Percentiles rank a stretch among this genome's conserved stretches.
Conservation (phyloP, 2,329 filamentous ascomycete species). For the Paecilomyces dactylethromorphus region DNA sequence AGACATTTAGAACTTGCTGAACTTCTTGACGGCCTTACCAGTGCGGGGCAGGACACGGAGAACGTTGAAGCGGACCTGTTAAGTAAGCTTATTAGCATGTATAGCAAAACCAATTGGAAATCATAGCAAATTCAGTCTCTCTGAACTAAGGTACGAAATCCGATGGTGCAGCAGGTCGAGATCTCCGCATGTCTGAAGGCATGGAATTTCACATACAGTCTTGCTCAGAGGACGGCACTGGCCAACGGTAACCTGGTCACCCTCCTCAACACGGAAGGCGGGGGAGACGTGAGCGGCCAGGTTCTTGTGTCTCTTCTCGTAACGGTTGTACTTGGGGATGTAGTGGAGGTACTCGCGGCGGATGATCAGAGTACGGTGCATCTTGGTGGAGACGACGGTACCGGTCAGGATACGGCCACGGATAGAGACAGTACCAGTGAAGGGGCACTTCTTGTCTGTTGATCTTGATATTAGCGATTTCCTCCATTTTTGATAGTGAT, state of each 20-base stretch:
- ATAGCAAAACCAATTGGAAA: neutral
- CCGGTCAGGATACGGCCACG: constrained; percentile 99
- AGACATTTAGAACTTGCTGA: constrained; percentile 87
- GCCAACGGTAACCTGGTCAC: constrained; percentile 98
- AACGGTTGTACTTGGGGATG: constrained; percentile 99
- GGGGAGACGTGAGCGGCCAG: constrained; percentile 97
- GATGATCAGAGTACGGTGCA: constrained; percentile 99
- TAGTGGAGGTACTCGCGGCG: constrained; percentile 99
- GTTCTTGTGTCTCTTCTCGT: constrained; percentile 99
- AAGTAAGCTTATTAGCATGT: constrained; percentile 1
- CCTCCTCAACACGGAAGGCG: constrained; percentile 99
- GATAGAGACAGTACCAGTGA: constrained; percentile 98
- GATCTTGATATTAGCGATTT: constrained; percentile 13
- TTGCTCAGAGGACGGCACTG: constrained; percentile 99
- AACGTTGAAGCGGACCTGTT: constrained; percentile 96
- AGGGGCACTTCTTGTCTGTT: constrained; percentile 99
- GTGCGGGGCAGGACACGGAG: constrained; percentile 96
- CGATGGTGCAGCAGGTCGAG: neutral
- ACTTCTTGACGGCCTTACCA: constrained; percentile 95
- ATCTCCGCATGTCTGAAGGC: neutral
- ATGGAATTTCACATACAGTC: constrained; percentile 66
- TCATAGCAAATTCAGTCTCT: neutral
- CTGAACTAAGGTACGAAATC: neutral
- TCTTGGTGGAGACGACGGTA: constrained; percentile 99
- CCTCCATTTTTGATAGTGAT: neutral